Evolutionary conservation across 345 rosid genomes (phyloP), one percentile per base, ranked within the genome.

Genomic region (Excoecaria agallocha): DNA sequence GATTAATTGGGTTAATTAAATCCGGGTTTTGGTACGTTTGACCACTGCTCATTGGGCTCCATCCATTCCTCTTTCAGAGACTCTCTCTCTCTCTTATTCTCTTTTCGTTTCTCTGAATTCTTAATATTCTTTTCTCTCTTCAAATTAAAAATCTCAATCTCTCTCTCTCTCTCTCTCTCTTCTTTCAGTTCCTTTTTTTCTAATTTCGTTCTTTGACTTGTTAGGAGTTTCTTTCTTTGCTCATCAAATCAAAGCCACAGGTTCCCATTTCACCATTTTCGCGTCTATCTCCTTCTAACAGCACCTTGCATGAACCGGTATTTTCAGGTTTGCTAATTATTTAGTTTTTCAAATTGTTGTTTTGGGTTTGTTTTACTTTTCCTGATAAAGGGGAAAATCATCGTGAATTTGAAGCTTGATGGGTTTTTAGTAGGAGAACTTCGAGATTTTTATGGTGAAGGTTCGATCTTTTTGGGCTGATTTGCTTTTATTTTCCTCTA

Each of bases 1-100:
- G 46, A 25, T 48, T 74, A 60, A 74, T 73, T 22, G 62, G 43
- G 45, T 60, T 72, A 81, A 81, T 74, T 35, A 83, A 86, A 86
- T 82, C 64, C 55, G 69, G 82, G 83, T 74, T 86, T 67, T 57
- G 88, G 86, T 87, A 84, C 88, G 90, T 90, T 89, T 94, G 97
- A 92, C 98, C 89, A 85, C 61, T 86, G 93, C 85, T 81, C 66
- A 52, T 30, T 78, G 80, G 82, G 78, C 74, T 84, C 84, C 84
- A n/a, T n/a, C n/a, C n/a, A 69, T 83, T 37, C 37, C 0, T 10
- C 35, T 24, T 6, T 22, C n/a, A 10, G 22, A 16, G 68, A 61
- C 60, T 77, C 46, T 68, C 22, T 68, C 12, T 39, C 19, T 15
- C n/a, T n/a, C 4, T 37, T 15, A 16, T 35, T 8, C 38, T 38